Percentiles rank a stretch among this genome's conserved stretches.
These are phyloP conservation scores for Polyporus tsugae DNA, from an alignment of 1,284 basidiomycete species.

Conservation along the genomic window DNA sequence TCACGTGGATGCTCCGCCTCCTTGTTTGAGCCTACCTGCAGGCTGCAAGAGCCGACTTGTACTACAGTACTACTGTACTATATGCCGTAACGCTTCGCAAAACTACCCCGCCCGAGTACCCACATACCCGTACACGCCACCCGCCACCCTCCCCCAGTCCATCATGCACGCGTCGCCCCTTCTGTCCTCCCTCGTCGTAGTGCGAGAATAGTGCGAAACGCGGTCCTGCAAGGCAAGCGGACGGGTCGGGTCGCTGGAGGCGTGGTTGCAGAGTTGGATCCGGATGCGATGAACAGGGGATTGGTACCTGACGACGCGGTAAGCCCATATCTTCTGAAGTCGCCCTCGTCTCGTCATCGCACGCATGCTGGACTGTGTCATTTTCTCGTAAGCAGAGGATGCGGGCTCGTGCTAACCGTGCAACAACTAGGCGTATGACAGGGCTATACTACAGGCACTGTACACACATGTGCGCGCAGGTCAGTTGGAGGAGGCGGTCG, in stretches of 20 bases:
- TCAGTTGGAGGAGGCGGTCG: conserved; percentile 82
- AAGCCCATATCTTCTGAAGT: conserved; percentile 32
- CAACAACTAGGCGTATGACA: conserved; percentile 73
- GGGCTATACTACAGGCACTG: conserved; percentile 74
- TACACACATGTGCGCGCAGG: conserved; percentile 87
- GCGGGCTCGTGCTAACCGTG: not conserved
- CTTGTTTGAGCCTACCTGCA: no score
- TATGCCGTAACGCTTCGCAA: no score
- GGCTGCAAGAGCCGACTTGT: no score
- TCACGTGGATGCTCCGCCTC: not conserved
- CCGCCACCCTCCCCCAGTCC: conserved; percentile 73
- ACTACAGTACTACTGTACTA: no score
- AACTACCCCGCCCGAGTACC: conserved; percentile 55
- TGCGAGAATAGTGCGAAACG: conserved; percentile 87
- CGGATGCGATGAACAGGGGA: conserved; percentile 65
- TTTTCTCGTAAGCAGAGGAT: not conserved
- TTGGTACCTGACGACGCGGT: conserved; percentile 80
- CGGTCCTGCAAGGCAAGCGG: conserved; percentile 69
- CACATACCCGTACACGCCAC: conserved; percentile 79
- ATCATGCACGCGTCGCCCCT: conserved; percentile 72
- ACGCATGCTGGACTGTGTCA: not conserved
- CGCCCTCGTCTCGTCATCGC: not conserved
- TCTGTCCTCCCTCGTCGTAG: conserved; percentile 77
- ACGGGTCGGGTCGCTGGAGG: conserved; percentile 58
- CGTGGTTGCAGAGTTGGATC: conserved; percentile 73